Percentiles rank a stretch among this genome's conserved stretches.
These are phyloP conservation scores for Fonsecaea nubica DNA, from an alignment of 2,329 filamentous ascomycete genomes.

Conservation along the genomic window DNA sequence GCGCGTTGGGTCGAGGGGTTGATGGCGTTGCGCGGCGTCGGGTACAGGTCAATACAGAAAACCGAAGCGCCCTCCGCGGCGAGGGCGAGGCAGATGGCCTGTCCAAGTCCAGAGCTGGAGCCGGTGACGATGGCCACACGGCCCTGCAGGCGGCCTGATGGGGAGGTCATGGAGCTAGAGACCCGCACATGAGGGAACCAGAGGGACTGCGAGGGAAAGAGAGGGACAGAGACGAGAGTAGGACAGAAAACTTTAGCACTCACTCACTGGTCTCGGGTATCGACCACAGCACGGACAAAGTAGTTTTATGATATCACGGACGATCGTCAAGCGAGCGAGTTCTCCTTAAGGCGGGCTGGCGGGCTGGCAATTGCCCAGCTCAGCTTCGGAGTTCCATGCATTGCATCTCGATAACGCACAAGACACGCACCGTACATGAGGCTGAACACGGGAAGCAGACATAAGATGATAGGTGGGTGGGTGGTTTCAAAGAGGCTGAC, in stretches of 20 bases:
- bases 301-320: constrained; percentile 10
- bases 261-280: neutral
- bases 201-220: neutral
- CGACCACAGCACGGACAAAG: neutral
- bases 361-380: neutral
- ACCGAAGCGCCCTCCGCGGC: constrained; percentile 71
- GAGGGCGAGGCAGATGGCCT: constrained; percentile 72
- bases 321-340: neutral
- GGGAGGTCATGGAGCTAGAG: constrained; percentile 2
- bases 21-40: constrained; percentile 27
- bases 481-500: neutral
- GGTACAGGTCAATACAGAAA: constrained; percentile 41
- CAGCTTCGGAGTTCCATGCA: neutral
- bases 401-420: constrained; percentile 2
- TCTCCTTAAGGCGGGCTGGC: neutral
- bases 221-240: neutral
- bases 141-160: constrained; percentile 49
- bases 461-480: neutral
- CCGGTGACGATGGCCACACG: constrained; percentile 79
- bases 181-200: no score
- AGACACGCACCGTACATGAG: neutral
- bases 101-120: constrained; percentile 79
- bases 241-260: no score
- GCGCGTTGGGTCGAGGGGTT: constrained; percentile 25
- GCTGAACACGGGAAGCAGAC: neutral